A percentile compares a stretch with the other conserved stretches of the same genome.
Conservation (phyloP, 1,284 basidiomycete species). For the Vanrija sp. region DNA sequence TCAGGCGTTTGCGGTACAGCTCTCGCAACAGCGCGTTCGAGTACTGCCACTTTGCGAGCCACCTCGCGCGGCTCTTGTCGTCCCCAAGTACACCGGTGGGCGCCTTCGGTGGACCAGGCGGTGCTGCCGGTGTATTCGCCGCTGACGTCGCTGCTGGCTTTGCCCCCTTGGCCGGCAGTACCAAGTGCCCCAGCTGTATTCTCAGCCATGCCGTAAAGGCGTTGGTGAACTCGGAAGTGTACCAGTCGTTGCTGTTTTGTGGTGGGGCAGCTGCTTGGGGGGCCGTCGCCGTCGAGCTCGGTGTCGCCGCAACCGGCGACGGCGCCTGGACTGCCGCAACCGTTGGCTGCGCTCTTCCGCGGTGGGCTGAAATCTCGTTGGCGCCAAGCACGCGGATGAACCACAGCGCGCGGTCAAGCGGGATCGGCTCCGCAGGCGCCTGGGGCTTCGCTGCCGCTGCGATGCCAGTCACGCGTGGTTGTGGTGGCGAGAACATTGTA, state of each 20-base stretch:
- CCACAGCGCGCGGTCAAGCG: conserved; percentile 86
- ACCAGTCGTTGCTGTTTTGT: conserved; percentile 69
- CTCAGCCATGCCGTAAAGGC: conserved; percentile 82
- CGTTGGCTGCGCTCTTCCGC: conserved; percentile 34
- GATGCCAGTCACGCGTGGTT: conserved; percentile 5
- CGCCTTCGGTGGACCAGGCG: conserved; percentile 18
- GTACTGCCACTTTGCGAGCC: conserved; percentile 41
- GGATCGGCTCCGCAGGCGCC: conserved; percentile 62
- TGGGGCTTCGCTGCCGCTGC: conserved; percentile 4
- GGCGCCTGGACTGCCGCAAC: conserved; percentile 24
- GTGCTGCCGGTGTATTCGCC: conserved; percentile 47
- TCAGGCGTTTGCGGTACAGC: conserved; percentile 74
- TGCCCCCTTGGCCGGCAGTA: conserved; percentile 71
- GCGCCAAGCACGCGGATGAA: conserved; percentile 91
- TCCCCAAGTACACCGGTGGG: conserved; percentile 52
- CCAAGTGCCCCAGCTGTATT: conserved; percentile 81
- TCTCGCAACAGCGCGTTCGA: conserved; percentile 65
- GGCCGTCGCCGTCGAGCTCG: conserved; percentile 44
- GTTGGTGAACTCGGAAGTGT: conserved; percentile 86
- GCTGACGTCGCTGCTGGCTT: conserved; percentile 60
- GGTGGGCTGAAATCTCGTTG: conserved; percentile 80
- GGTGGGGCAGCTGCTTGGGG: conserved; percentile 17
- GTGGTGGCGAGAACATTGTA: conserved; percentile 60
- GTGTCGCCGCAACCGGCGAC: conserved; percentile 35
- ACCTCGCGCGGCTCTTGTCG: conserved; percentile 34